Evolutionary conservation across 495 filamentous ascomycete species (phyloP), one percentile per base, ranked within the genome.

Genomic region (Astrocystis sublimbata): DNA sequence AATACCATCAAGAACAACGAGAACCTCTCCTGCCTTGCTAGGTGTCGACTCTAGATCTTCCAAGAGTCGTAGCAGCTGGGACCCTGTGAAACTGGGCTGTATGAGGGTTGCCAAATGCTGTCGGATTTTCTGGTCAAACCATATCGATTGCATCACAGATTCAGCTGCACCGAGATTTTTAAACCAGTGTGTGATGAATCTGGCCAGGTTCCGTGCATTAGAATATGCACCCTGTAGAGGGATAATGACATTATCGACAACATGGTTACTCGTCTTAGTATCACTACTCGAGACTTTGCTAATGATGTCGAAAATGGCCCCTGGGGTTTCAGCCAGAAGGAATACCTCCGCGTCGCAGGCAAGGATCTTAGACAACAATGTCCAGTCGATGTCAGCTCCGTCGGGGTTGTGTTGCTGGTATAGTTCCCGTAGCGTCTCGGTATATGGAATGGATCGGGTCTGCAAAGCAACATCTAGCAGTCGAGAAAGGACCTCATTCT

Each of bases 321-420:
- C 60, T 26, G 28, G 23, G n/a, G 55, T 51, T 49, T 62, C 30
- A 41, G 38, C 65, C 78, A 65, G 13, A 91, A 73, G 49, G 65
- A 92, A 91, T 10, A 89, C 81, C 67, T 91, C 87, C 3, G 85
- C 79, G 60, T 91, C 88, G 19, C 89, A 81, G 41, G 85, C 78
- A 15, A 91, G 75, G 10, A 89, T 74, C 50, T 85, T 76, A 23
- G 84, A 78, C 3, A 90, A 73, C 7, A 92, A 66, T 23, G 70
- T 75, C 89, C 89, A 92, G 42, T 88, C 77, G 7, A 80, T 78
- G 15, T 65, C 57, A 28, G 78, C 66, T 21, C 72, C 62, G 3
- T 55, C 38, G 10, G 82, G 61, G 1, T 70, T 80, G 65, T 78
- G 73, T 12, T 73, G 53, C 17, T 71, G 73, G 56, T 78, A 82